A percentile compares a stretch with the other conserved stretches of the same genome.
Evolutionary conservation across 2,329 filamentous ascomycete species (phyloP).

Genomic region (Westerdykella ornata): DNA sequence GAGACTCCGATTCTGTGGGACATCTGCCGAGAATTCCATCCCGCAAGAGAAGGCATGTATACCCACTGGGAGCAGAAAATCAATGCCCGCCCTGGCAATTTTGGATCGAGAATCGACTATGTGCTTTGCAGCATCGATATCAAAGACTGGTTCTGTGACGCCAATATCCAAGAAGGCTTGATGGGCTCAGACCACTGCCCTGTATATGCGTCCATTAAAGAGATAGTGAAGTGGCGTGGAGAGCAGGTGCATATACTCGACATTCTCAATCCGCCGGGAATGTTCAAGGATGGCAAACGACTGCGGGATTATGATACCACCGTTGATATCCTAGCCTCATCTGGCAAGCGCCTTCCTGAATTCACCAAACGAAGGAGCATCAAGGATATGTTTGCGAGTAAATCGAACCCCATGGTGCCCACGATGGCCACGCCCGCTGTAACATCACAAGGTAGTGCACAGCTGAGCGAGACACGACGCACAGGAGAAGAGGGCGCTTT

Average conservation of each 20-base stretch:
- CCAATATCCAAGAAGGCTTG: conserved; percentile 87
- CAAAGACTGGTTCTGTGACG: conserved; percentile 69
- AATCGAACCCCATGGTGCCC: conserved; percentile 7
- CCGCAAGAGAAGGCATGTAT: conserved; percentile 79
- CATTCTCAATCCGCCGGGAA: conserved; percentile 67
- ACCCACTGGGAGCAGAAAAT: conserved; percentile 95
- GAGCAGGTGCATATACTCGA: conserved; percentile 55
- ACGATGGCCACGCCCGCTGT: background rate
- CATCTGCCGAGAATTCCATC: conserved; percentile 74
- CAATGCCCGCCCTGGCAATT: conserved; percentile 93
- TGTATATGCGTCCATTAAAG: conserved; percentile 69
- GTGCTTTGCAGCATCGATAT: conserved; percentile 75
- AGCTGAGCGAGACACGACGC: background rate
- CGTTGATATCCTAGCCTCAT: conserved; percentile 64
- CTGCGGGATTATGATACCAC: conserved; percentile 56
- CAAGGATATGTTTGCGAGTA: conserved; percentile 76
- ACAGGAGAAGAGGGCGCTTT: background rate
- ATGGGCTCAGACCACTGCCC: conserved; percentile 96
- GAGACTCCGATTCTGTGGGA: conserved; percentile 73
- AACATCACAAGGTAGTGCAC: background rate
- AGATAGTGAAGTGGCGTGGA: conserved; percentile 51
- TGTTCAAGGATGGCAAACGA: conserved; percentile 62
- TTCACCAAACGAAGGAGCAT: conserved; percentile 81
- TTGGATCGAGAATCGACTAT: conserved; percentile 89
- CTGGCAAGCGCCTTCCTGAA: conserved; percentile 77